Conservation (phyloP, 73 alveolate genomes). For the Paramecium octaurelia region DNA sequence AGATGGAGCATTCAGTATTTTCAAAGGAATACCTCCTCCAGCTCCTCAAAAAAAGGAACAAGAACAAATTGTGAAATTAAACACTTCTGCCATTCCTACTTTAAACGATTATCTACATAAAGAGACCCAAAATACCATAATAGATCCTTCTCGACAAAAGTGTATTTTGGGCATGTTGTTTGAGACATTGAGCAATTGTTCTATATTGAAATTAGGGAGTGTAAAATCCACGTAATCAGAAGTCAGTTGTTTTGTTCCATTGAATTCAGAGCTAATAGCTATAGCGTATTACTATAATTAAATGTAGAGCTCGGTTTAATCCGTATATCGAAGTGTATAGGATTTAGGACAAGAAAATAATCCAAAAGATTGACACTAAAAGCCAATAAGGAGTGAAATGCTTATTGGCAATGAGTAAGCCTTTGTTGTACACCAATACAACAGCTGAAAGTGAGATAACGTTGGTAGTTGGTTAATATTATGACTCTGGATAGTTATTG, state of each 20-base stretch:
- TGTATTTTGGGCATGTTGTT: constrained; percentile 39
- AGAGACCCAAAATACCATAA: not conserved
- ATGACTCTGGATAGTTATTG: not conserved
- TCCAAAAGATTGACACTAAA: constrained; percentile 45
- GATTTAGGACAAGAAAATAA: not conserved
- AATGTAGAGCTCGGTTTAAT: constrained; percentile 27
- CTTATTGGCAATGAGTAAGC: constrained; percentile 27
- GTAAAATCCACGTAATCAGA: constrained; percentile 34
- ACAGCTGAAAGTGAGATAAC: constrained; percentile 43
- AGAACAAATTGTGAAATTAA: not conserved
- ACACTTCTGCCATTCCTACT: not conserved
- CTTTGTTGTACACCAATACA: not conserved
- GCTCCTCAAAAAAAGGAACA: not conserved
- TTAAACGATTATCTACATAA: constrained; percentile 1
- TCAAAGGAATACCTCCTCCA: not conserved
- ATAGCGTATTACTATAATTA: not conserved
- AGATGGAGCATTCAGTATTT: constrained; percentile 5
- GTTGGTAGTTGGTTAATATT: constrained; percentile 35
- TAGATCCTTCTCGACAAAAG: constrained; percentile 23
- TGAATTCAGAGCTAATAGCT: constrained; percentile 27
- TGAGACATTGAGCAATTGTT: constrained; percentile 46
- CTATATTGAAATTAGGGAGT: constrained; percentile 27
- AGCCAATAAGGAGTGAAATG: constrained; percentile 49
- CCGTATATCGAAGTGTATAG: constrained; percentile 28
- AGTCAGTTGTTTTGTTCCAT: constrained; percentile 33